These are phyloP conservation scores for Russula compacta DNA, from an alignment of 768 basidiomycete species.

Conservation along the genomic window DNA sequence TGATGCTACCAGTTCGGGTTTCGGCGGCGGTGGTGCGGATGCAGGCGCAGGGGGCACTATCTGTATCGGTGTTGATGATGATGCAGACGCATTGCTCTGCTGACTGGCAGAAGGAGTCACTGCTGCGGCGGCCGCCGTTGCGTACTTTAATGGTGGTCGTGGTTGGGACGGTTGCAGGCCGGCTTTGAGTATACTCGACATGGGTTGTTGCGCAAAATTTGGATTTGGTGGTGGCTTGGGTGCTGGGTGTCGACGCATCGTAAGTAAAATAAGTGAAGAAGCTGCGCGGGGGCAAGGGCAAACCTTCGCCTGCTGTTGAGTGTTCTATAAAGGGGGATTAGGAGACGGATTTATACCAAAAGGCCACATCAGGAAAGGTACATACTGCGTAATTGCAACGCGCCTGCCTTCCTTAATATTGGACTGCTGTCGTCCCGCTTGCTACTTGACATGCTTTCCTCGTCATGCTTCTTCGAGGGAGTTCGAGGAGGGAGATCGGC, in stretches of 20 bases:
- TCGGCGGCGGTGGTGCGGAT: constrained; percentile 28
- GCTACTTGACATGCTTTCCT: constrained; percentile 64
- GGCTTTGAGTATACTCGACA: constrained; percentile 66
- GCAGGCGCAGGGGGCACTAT: constrained; percentile 29
- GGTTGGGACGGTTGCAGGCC: constrained; percentile 49
- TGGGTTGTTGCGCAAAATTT: constrained; percentile 75
- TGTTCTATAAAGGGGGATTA: constrained; percentile 40
- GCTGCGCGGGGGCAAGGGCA: constrained; percentile 16
- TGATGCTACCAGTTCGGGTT: constrained; percentile 20
- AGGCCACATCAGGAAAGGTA: constrained; percentile 18
- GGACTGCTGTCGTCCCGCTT: constrained; percentile 68
- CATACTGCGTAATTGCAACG: constrained; percentile 64
- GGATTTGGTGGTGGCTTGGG: constrained; percentile 72
- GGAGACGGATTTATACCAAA: constrained; percentile 3
- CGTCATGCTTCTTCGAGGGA: constrained; percentile 66
- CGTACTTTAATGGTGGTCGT: constrained; percentile 78
- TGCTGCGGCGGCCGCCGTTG: constrained; percentile 79
- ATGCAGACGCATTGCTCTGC: constrained; percentile 29
- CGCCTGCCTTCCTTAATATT: constrained; percentile 66
- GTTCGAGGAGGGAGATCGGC: constrained; percentile 58
- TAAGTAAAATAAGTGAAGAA: not conserved
- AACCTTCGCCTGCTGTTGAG: constrained; percentile 56
- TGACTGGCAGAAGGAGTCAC: constrained; percentile 29
- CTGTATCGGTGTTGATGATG: constrained; percentile 31
- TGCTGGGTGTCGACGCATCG: constrained; percentile 23